A percentile compares a stretch with the other conserved stretches of the same genome.
Evolutionary conservation across 1,284 basidiomycete genomes (phyloP).

Genomic region (Cryptococcus sp.): DNA sequence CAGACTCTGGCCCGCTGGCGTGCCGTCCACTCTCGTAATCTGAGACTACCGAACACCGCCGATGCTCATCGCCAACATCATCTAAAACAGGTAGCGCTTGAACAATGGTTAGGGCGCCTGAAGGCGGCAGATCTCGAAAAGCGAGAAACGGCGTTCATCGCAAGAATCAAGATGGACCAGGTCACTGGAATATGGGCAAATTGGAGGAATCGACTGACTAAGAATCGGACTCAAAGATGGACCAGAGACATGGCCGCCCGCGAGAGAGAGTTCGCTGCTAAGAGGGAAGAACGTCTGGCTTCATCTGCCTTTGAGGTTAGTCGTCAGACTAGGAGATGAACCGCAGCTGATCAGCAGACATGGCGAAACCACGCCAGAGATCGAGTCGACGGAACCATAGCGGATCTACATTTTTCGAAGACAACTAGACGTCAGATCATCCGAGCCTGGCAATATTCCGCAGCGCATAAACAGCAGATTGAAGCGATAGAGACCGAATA

Average conservation of each 20-base stretch:
- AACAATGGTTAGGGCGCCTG: constrained; percentile 19
- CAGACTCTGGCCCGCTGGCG: constrained; percentile 38
- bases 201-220: constrained; percentile 25
- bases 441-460: constrained; percentile 5
- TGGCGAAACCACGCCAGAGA: constrained; percentile 6
- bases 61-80: constrained; percentile 25
- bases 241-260: constrained; percentile 27
- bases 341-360: constrained; percentile 3
- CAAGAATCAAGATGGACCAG: neutral
- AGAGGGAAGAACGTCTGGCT: constrained; percentile 4
- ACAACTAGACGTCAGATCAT: neutral
- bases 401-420: neutral
- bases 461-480: constrained; percentile 1
- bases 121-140: constrained; percentile 14
- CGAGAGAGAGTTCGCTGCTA: constrained; percentile 15
- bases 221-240: constrained; percentile 29
- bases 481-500: neutral
- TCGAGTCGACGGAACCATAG: neutral
- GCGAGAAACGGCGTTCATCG: constrained; percentile 7
- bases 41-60: constrained; percentile 30
- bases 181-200: constrained; percentile 11
- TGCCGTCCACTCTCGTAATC: constrained; percentile 13
- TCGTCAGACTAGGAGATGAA: neutral
- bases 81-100: constrained; percentile 16
- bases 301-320: constrained; percentile 22